Base-by-base conservation (phyloP, 768 basidiomycete species). In the Suillus decipiens region DNA sequence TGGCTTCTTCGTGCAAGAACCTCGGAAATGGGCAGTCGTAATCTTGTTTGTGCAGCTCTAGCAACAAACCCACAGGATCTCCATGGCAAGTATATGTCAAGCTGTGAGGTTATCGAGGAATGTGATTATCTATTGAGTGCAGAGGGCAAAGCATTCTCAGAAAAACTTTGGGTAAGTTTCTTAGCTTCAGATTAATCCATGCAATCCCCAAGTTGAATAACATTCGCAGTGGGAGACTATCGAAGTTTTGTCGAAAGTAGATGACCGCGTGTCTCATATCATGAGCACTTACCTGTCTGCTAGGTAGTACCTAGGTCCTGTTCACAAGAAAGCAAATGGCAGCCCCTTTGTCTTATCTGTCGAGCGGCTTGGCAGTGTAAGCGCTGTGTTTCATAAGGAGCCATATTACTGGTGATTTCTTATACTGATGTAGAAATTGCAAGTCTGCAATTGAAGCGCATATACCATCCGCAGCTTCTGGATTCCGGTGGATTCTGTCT, bases 1-100 rank as follows among this genome's bases (percentile, higher is more conserved):
- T 43, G 5, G 6, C 12, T 72, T 34, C 31, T 75, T 6, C 17
- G 51, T 2, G 72, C 70, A 1, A 70, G 76, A 12, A 69, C 78
- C 5, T 50, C 72, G 0, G 76, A 79, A 61, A 69, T 67, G 61
- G 79, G 79, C 15, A 72, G 75, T 58, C 72, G 76, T n/a, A 69
- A 73, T 1, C 66, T 80, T 1, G 66, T 79, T 1, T 73, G 73
- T 58, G 76, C 73, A 5, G 75, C 77, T 22, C 56, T 78, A 19
- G 68, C 70, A 1, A 67, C 63, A 8, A 69, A 69, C 15, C 68
- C 68, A 43, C 64, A 60, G 48, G 67, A 68, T 11, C 67, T 69
- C 68, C 68, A 72, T 7, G 79, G 78, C 11, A 70, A 68, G 42
- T 80, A 78, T 42, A 57, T 77, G 45, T 64, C 71, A 1, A 61